Evolutionary conservation across 768 basidiomycete species (phyloP), one percentile per base, ranked within the genome.

Genomic region (Bullera alba): DNA sequence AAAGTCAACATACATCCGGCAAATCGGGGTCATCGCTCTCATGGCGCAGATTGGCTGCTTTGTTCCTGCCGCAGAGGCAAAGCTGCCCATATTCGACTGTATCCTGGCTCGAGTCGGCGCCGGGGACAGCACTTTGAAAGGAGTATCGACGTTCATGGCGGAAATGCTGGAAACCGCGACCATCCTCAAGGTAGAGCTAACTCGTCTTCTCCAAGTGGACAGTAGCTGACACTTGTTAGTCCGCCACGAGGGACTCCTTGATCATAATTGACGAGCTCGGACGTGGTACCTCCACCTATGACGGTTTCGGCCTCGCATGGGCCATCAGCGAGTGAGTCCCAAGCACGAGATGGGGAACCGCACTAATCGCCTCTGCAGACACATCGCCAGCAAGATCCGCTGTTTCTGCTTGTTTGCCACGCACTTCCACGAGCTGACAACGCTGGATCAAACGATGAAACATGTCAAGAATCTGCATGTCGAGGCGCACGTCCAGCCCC

Each of bases 141-240:
- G 95, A 10, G 89, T 99, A 0, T 93, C 90, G 22, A 99, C 93
- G 0, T 99, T 99, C 71, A 97, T 97, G 93, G 92, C 91, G 1
- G 95, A 99, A 73, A 97, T 97, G 95, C 79, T 99, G 25, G 95
- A 99, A 72, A 97, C 92, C 0, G 92, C 95, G 0, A 88, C 87
- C 0, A 97, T 97, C 62, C 79, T 99, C 36, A 80, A 85, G 62
- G 89, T 88, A 30, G 25, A 81, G 59, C 15, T 17, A 30, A 49
- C 25, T 14, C 25, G 29, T 29, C 26, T 23, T 22, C 17, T 1
- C 32, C n/a, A n/a, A 19, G 5, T 2, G 10, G 43, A 27, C 16
- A 10, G 4, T 7, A 38, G 46, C 47, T 53, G 48, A 50, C 21
- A 41, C 35, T 7, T 42, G 38, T 23, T 29, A 95, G 90, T 85